Conservation (phyloP, 371 early-diverging fungal species). For the Mortierella sp. region DNA sequence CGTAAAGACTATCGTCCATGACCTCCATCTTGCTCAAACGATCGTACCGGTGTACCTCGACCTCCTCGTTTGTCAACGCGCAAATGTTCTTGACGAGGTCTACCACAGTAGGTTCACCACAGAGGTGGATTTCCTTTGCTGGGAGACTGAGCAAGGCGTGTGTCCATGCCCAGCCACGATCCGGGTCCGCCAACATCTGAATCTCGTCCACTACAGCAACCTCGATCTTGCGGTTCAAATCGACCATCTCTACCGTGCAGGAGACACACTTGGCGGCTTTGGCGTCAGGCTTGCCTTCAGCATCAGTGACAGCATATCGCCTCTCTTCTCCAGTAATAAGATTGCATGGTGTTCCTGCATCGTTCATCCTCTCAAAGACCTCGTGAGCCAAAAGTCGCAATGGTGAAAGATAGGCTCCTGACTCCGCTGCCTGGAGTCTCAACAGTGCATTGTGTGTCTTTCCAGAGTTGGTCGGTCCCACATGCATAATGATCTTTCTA, state of each 20-base stretch:
- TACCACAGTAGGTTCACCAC: conserved; percentile 93
- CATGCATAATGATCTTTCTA: conserved; percentile 90
- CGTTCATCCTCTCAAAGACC: conserved; percentile 88
- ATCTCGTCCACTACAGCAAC: conserved; percentile 98
- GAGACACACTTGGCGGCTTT: conserved; percentile 66
- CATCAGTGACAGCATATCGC: conserved; percentile 64
- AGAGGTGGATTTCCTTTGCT: conserved; percentile 92
- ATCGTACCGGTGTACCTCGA: conserved; percentile 84
- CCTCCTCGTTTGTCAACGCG: conserved; percentile 80
- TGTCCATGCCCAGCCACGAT: conserved; percentile 98
- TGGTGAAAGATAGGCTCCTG: conserved; percentile 94
- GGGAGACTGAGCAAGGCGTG: conserved; percentile 86
- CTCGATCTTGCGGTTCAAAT: conserved; percentile 69
- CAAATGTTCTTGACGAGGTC: conserved; percentile 84
- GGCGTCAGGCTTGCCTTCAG: conserved; percentile 21
- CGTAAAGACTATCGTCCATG: conserved; percentile 63
- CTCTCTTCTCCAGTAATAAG: conserved; percentile 95
- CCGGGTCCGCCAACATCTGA: conserved; percentile 91
- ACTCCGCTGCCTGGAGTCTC: conserved; percentile 72
- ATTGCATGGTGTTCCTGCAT: conserved; percentile 80
- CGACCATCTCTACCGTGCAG: conserved; percentile 95
- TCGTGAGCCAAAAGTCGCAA: conserved; percentile 95
- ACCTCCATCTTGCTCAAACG: conserved; percentile 83
- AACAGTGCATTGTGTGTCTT: conserved; percentile 93
- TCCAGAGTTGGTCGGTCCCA: conserved; percentile 98